Base-by-base conservation (phyloP, 768 basidiomycete genomes). In the Leucogyrophana mollusca region DNA sequence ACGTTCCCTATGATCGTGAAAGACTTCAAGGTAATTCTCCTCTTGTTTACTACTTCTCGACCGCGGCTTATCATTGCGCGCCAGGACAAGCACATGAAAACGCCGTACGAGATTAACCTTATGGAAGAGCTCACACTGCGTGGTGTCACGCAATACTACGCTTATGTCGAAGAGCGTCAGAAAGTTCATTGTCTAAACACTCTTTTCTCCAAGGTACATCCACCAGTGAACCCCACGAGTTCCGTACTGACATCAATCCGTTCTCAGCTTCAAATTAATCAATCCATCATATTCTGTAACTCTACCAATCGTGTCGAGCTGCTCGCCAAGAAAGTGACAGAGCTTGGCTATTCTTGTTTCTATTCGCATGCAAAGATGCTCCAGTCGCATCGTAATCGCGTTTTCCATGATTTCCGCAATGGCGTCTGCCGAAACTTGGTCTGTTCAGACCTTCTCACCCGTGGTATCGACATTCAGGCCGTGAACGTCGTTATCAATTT, bases 401-500 rank as follows among this genome's bases (percentile, higher is more conserved):
- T 99, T 56, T 99, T 99, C 82, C 95, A 99, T 76, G 95, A 98
- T 71, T 99, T 99, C 84, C 86, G 96, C 54, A 92, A 91, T 61
- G 95, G 95, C 53, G 92, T 94, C 38, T 97, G 95, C 76, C 87
- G 95, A 58, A 99, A 99, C 73, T 85, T 99, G 55, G 95, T 99
- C 64, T 99, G 95, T 74, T 87, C 84, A 43, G 95, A 99, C 71
- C 83, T 99, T 53, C 85, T 99, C 61, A 99, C 95, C 18, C 90
- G 95, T 55, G 95, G 95, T 72, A 99, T 99, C 67, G 95, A 99
- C 69, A 99, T 99, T 64, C 96, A 97, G 73, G 96, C 95, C 49
- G 95, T 99, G 52, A 99, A 99, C 70, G 96, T 98, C 65, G 95
- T 99, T 61, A 97, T 99, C 79, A 98, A 97, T 73, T 99, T 99